Evolutionary conservation across 495 filamentous ascomycete species (phyloP).

Genomic region (Daldinia vernicosa): DNA sequence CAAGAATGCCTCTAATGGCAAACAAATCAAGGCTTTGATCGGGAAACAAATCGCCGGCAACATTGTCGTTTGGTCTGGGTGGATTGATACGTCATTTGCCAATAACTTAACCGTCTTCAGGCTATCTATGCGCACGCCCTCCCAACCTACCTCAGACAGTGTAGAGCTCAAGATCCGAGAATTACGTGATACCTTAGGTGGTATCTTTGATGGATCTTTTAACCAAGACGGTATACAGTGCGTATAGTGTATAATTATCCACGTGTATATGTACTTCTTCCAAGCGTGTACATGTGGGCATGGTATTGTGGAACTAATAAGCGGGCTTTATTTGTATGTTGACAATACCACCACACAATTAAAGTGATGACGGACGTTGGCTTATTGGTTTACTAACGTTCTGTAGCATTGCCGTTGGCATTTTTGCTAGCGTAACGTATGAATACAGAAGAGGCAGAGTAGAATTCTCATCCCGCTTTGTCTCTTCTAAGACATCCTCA

Average conservation of each 20-base stretch:
- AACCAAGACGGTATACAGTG: not conserved
- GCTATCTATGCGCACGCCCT: not conserved
- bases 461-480: conserved; percentile 9
- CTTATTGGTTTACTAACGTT: conserved; percentile 14
- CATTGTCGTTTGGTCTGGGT: not conserved
- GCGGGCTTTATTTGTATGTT: not conserved
- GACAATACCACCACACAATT: not conserved
- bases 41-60: not conserved
- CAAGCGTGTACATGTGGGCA: not conserved
- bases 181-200: not conserved
- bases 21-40: not conserved
- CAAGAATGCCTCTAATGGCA: not conserved
- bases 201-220: not conserved
- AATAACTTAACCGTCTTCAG: not conserved
- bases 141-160: not conserved
- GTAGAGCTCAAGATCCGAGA: conserved; percentile 18
- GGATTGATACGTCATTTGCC: not conserved
- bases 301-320: not conserved
- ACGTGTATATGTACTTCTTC: not conserved
- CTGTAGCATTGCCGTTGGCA: conserved; percentile 16
- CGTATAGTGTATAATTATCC: not conserved
- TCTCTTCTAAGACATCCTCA: conserved; percentile 4
- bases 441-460: conserved; percentile 9
- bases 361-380: conserved; percentile 15
- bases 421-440: not conserved